Conservation (phyloP, 495 filamentous ascomycete genomes). For the Usnea hakonensis region DNA sequence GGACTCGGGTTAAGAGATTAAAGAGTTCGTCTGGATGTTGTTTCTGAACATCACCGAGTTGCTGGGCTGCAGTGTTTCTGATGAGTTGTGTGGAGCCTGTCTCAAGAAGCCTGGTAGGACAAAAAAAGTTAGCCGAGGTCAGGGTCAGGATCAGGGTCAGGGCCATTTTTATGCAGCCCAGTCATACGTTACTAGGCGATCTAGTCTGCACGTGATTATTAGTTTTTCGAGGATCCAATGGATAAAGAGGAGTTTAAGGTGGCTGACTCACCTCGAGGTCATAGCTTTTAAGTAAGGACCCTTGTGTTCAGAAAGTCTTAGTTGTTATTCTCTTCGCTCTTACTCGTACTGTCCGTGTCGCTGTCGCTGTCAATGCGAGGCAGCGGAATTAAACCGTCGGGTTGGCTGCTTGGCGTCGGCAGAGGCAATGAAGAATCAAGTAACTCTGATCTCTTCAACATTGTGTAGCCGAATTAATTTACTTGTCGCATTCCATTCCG, state of each 20-base stretch:
- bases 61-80: slow-evolving; percentile 90
- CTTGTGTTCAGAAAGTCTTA: background rate
- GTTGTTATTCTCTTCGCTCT: no score
- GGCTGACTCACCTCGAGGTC: slow-evolving; percentile 45
- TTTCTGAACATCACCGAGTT: slow-evolving; percentile 95
- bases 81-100: slow-evolving; percentile 92
- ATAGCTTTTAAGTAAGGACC: slow-evolving; percentile 35
- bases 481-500: background rate
- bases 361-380: background rate
- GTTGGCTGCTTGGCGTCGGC: background rate
- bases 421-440: background rate
- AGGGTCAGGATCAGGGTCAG: no score
- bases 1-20: slow-evolving; percentile 89
- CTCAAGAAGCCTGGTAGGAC: slow-evolving; percentile 71
- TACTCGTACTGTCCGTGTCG: background rate
- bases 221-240: slow-evolving; percentile 11
- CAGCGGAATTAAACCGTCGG: background rate
- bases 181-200: slow-evolving; percentile 89
- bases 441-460: background rate
- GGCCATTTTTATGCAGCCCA: slow-evolving; percentile 10
- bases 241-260: background rate
- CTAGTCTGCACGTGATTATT: slow-evolving; percentile 51
- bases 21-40: slow-evolving; percentile 95
- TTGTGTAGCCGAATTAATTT: background rate
- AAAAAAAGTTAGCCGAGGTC: slow-evolving; percentile 19